Base-by-base conservation (phyloP, 2,329 filamentous ascomycete species). In the Dothideomycetes sp. region DNA sequence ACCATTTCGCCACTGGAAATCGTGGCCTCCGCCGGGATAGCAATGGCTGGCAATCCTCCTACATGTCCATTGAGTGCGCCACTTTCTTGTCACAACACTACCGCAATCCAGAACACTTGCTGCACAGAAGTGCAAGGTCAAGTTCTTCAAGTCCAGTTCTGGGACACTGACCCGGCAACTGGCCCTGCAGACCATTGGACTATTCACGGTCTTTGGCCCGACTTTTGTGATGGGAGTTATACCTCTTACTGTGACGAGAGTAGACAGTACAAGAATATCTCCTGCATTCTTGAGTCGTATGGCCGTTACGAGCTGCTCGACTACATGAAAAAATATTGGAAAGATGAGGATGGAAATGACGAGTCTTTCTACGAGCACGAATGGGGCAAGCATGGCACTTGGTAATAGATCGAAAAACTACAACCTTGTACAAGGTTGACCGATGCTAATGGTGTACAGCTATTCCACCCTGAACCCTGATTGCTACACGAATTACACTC, bases 51-150 rank as follows among this genome's bases (percentile, higher is more conserved):
- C 22, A 27, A 7, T 27, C 22, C 22, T 12, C 22, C 22, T 7
- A 12, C 7, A 7, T 27, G 22, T 12, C 22, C 22, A 7, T 12
- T 27, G 7, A 12, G 22, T 27, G 17, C 40, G 7, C 37, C 37
- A 8, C 37, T 46, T 10, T 37, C 32, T 16, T 46, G 45, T 27
- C 42, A 44, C 10, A 42, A 34, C 34, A 46, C 22, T 30, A 34
- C 42, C 14, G 40, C 37, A 10, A 69, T 72, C n/a, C 55, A 66
- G 37, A 68, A 84, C 52, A 71, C 75, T 8, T 85, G 81, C 62
- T 85, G 81, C 59, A 80, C 83, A 60, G 81, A 80, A 51, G 68
- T 73, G 17, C 79, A 80, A 0, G 75, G 78, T 4, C 50, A 52
- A 38, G 42, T 52, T 9, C 19, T 51, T 14, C 47, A 44, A 34